These are phyloP conservation scores for Fusarium begoniae DNA, from an alignment of 2,329 filamentous ascomycete genomes.

Conservation along the genomic window DNA sequence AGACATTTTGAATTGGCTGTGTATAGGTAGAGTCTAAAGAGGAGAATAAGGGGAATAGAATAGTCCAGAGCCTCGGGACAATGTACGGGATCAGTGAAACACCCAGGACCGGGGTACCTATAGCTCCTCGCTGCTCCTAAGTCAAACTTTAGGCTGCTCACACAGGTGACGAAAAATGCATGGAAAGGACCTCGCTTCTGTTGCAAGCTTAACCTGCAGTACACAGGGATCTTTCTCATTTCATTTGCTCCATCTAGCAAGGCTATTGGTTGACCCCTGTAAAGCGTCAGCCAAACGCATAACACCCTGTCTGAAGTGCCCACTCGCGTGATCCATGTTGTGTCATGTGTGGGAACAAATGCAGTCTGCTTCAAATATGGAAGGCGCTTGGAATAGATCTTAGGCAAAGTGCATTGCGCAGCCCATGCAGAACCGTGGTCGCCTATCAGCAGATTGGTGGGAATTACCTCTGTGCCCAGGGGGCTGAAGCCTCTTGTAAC, in stretches of 20 bases:
- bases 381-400: neutral
- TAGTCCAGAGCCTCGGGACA: neutral
- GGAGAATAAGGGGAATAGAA: neutral
- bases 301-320: neutral
- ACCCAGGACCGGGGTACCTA: no score
- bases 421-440: rapidly evolving
- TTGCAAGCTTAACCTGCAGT: rapidly evolving
- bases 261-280: neutral
- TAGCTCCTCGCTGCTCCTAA: neutral
- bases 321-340: neutral
- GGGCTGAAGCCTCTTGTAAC: no score
- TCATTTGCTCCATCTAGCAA: neutral
- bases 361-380: neutral
- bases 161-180: no score
- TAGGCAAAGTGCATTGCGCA: rapidly evolving
- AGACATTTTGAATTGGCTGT: neutral
- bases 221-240: neutral
- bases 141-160: neutral
- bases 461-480: no score
- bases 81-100: neutral
- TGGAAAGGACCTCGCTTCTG: neutral
- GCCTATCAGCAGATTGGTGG: no score
- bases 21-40: rapidly evolving
- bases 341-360: neutral
- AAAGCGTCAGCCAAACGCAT: neutral